These are phyloP conservation scores for Trichosanthes truncata DNA, from an alignment of 306 rosid genomes.

Conservation along the genomic window DNA sequence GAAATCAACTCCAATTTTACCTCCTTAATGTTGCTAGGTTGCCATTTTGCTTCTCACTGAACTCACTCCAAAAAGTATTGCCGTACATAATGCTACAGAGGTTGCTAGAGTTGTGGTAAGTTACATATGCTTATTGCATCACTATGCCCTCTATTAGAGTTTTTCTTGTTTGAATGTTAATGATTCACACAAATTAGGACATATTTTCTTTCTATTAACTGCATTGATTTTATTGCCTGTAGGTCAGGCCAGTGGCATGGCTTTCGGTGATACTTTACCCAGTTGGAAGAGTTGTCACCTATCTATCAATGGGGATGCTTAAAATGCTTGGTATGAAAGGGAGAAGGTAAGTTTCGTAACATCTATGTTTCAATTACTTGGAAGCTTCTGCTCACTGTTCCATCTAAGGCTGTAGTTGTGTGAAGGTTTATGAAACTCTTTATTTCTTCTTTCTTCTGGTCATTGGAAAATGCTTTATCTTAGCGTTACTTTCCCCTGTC, in stretches of 20 bases:
- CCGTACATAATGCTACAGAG: slow-evolving; percentile 94
- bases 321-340: slow-evolving; percentile 94
- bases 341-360: slow-evolving; percentile 54
- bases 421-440: not conserved
- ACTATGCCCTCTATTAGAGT: not conserved
- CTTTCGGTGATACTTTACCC: slow-evolving; percentile 90
- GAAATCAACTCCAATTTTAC: not conserved
- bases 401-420: not conserved
- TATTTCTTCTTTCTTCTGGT: not conserved
- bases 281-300: slow-evolving; percentile 86
- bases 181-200: not conserved
- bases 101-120: slow-evolving; percentile 98
- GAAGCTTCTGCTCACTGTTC: not conserved
- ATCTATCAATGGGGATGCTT: slow-evolving; percentile 93
- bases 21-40: slow-evolving; percentile 47
- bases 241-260: slow-evolving; percentile 99
- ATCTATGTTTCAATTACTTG: slow-evolving; percentile 1
- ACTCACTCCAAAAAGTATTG: slow-evolving; percentile 95
- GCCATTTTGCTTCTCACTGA: slow-evolving; percentile 97
- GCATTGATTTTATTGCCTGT: slow-evolving; percentile 28
- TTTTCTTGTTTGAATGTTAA: slow-evolving; percentile 1
- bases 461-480: not conserved
- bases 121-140: slow-evolving; percentile 12
- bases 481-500: not conserved
- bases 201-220: slow-evolving; percentile 13